Evolutionary conservation across 257 asterid genomes (phyloP), one percentile per base, ranked within the genome.

Genomic region (Petunia secreta): DNA sequence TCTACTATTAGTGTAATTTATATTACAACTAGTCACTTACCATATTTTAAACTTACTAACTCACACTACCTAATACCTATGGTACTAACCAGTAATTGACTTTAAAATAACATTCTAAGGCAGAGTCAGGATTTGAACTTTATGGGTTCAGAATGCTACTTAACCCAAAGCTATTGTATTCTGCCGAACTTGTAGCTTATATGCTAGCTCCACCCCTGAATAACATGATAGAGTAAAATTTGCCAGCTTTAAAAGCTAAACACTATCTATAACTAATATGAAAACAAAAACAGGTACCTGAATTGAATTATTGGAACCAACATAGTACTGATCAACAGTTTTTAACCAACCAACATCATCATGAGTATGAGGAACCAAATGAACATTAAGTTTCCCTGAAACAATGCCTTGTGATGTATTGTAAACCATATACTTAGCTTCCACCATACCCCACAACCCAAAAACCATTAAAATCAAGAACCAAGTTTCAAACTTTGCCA

Each of bases 291-390:
- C 1, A 40, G 14, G 4, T 54, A 95, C 99, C 98, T 96, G 99
- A 81, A 96, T 87, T 1, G 97, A 89, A 78, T 94, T 96, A 59
- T 94, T 94, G 74, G 97, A 89, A 39, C 99, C 99, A 79, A 94
- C 98, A 80, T 96, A 96, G 88, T 96, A 96, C 88, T 95, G 99
- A 87, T 95, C 99, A 40, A 95, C 80, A 55, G 99, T 95, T 87
- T 95, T 95, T 88, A 95, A 82, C 99, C 99, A 96, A 36, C 99
- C 99, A 68, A 96, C 99, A 86, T 96, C 99, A 50, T 96, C 99
- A 36, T 96, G 99, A 11, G 97, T 84, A 41, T 96, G 99, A 84
- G 99, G 87, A 82, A 96, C 99, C 91, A 96, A 83, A 86, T 96
- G 99, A 83, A 96, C 99, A 83, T 96, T 96, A 48, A 96, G 87